phyloP scores from a whole-genome alignment of 345 rosid genomes.

The Stellera chamaejasme region DNA sequence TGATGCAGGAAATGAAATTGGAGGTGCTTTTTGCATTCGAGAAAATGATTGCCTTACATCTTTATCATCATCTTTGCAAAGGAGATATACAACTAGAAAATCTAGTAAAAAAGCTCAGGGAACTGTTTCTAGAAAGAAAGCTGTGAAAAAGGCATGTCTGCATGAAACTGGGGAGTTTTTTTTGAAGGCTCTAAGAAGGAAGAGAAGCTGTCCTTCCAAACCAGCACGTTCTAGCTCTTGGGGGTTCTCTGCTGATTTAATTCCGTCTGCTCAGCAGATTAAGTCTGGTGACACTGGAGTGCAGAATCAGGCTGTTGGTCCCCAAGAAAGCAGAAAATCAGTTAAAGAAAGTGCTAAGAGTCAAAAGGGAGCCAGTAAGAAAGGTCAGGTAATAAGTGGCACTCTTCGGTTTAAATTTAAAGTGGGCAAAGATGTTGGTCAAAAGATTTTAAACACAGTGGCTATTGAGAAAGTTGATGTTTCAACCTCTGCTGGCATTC shows the following conservation, averaged over 20 bases:
- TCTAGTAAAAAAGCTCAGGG: conserved; percentile 30
- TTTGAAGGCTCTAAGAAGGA: conserved; percentile 42
- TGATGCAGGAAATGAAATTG: conserved; percentile 32
- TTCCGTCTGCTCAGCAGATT: conserved; percentile 31
- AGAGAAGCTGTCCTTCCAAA: conserved; percentile 63
- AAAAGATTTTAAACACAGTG: conserved; percentile 23
- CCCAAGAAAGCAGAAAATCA: conserved; percentile 26
- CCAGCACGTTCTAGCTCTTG: conserved; percentile 61
- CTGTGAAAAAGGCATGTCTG: conserved; percentile 24
- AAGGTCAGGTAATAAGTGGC: conserved; percentile 26
- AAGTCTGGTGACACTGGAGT: conserved; percentile 27
- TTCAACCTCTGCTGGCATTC: conserved; percentile 23
- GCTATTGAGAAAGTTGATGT: conserved; percentile 33
- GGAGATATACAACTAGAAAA: conserved; percentile 36
- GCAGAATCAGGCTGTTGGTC: conserved; percentile 24
- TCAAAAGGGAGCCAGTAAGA: conserved; percentile 28
- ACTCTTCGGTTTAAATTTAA: conserved; percentile 76
- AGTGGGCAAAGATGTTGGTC: conserved; percentile 53
- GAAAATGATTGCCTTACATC: conserved; percentile 24
- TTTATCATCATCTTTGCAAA: conserved; percentile 29
- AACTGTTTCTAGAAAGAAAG: conserved; percentile 33
- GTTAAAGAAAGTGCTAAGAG: conserved; percentile 21
- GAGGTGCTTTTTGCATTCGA: conserved; percentile 30
- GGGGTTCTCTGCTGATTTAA: conserved; percentile 51
- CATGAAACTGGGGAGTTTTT: conserved; percentile 26